A percentile compares a stretch with the other conserved stretches of the same genome.
Evolutionary conservation across 345 rosid species (phyloP).

Genomic region (Salix exigua): DNA sequence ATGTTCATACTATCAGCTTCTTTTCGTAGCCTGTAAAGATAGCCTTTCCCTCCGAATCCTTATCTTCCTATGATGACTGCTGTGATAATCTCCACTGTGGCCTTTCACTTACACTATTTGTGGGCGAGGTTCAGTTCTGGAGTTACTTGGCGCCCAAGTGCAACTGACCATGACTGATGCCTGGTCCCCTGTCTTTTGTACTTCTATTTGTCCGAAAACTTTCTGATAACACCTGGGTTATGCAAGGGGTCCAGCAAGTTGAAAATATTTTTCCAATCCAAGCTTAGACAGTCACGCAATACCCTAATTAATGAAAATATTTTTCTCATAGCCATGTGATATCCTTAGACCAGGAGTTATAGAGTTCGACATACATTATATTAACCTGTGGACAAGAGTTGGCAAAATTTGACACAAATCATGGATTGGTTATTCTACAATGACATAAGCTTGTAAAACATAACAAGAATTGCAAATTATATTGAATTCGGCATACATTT

Average conservation of each 20-base stretch:
- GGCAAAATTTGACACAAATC: no score
- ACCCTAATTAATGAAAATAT: neutral
- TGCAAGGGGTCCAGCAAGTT: neutral
- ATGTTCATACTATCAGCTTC: constrained; percentile 86
- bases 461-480: neutral
- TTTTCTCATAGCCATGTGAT: neutral
- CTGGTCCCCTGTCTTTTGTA: neutral
- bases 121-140: constrained; percentile 1
- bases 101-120: constrained; percentile 8
- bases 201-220: neutral
- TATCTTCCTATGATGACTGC: constrained; percentile 92
- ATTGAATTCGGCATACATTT: neutral
- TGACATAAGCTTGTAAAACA: no score
- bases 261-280: neutral
- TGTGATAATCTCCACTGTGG: constrained; percentile 47
- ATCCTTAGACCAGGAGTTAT: neutral
- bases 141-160: constrained; percentile 28
- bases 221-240: neutral
- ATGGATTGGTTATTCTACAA: no score
- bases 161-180: neutral
- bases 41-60: constrained; percentile 74
- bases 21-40: constrained; percentile 74
- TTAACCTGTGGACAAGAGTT: neutral
- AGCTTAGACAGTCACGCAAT: no score
- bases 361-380: neutral